Evolutionary conservation across 1,139 yeast genomes (phyloP), one percentile per base, ranked within the genome.

Genomic region (Pichia sp.): DNA sequence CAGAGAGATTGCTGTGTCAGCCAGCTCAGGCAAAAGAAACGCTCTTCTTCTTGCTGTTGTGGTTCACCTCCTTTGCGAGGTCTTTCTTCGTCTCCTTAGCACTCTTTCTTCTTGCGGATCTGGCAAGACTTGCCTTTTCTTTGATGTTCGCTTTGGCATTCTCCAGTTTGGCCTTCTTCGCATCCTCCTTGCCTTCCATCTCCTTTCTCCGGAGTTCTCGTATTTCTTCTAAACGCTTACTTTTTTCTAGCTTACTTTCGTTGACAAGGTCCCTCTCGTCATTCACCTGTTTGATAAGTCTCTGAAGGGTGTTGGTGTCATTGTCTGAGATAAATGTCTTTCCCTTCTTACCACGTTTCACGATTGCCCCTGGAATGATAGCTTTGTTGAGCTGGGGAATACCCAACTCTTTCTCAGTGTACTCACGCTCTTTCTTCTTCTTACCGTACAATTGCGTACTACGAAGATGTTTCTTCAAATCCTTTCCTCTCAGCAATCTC

Each of bases 231-330:
- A 93, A 76, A 69, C 96, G 85, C 65, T 90, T 81, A 2, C 96
- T 85, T 68, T 88, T 88, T 68, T 93, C 99, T 58, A 93, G 75
- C 71, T 91, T 92, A 63, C 96, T 87, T 65, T 95, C 97, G 64
- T 87, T 85, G n/a, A 83, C 81, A 51, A 82, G 79, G 64, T 92
- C 97, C 62, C 85, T 79, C 59, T 85, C 82, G 66, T 91, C 96
- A 63, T 91, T 90, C 52, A 93, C 91, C 36, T 87, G 81, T 64
- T 83, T 84, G 52, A 91, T 83, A 60, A 93, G 77, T 70, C 95
- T 78, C 59, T 77, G 80, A 67, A 85, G 64, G 50, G 82, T 78
- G 64, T 87, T 73, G 38, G 83, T 71, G 66, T 88, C 93, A 59
- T 81, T 76, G 67, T 88, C 95, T 51, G 74, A 87, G 33, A 91